Base-by-base conservation (phyloP, 1,284 basidiomycete genomes). In the Rhizopogon parksii region DNA sequence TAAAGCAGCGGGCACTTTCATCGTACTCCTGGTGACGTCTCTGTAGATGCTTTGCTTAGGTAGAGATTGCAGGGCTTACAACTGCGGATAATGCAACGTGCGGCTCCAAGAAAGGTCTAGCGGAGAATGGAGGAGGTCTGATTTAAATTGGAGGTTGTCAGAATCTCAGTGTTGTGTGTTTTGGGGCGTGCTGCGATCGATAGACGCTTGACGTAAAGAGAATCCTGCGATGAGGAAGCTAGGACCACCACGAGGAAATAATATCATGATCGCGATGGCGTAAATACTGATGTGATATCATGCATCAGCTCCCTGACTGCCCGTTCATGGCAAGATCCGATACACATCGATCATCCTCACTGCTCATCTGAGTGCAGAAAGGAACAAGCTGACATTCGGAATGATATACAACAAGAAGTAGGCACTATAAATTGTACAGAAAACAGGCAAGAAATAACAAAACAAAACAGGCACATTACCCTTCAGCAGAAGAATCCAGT, bases 121-220 rank as follows among this genome's bases (percentile, higher is more conserved):
- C 50, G 50, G n/a, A 57, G 60, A 25, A 70, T 78, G 36, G 58
- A 60, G 32, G 59, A 64, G 11, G 70, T 32, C 40, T 66, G 5
- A 57, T 70, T 24, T 49, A 40, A 36, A 45, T 46, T 15, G 47
- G 50, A 30, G 35, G 38, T 19, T 40, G 35, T 19, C 47, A 50
- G 7, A 59, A 4, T 56, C 57, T 37, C 45, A 55, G 46, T 65
- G 69, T 69, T 7, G 69, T 79, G 74, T 39, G 74, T 40, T 64
- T 78, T 45, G 75, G 8, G 77, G 0, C 77, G 75, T 52, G 75
- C 75, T 21, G 76, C 72, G 2, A 77, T 78, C 74, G 74, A 69
- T 77, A 64, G 70, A 72, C 42, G 57, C 60, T 21, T 24, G 68
- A 68, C 2, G 66, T 77, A 1, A 21, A 60, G 68, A 40, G 64